phyloP scores from a whole-genome alignment of 75 land plant genomes.

The Chamaecyparis obtusa region DNA sequence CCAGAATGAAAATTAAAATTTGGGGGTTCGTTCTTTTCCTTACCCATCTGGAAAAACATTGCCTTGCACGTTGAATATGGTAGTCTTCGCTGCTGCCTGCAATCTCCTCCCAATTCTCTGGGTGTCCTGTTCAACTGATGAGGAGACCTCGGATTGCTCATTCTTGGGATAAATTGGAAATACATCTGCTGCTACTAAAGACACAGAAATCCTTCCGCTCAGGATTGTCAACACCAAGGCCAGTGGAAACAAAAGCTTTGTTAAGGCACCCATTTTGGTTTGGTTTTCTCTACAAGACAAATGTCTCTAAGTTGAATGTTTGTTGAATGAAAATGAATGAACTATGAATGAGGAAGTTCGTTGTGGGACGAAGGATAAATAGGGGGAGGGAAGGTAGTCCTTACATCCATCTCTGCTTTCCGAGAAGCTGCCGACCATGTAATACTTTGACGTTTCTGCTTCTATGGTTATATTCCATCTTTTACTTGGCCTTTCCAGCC shows the following conservation, averaged over 20 bases:
- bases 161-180: background rate
- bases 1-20: background rate
- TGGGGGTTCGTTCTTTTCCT: background rate
- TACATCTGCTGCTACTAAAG: background rate
- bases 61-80: background rate
- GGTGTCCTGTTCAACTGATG: background rate
- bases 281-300: background rate
- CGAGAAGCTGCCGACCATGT: no score
- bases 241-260: background rate
- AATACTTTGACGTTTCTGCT: no score
- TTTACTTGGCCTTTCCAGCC: no score
- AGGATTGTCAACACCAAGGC: background rate
- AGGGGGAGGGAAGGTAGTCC: background rate
- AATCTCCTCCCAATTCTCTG: slow-evolving; percentile 10
- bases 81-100: background rate
- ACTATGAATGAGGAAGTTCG: background rate
- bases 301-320: background rate
- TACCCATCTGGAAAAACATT: slow-evolving; percentile 9
- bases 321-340: background rate
- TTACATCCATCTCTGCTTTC: background rate
- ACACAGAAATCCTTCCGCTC: background rate
- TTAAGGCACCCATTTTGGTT: background rate
- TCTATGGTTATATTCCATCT: no score
- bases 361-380: background rate
- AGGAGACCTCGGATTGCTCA: background rate